Percentiles rank a stretch among this genome's conserved stretches.
Conservation (phyloP, 257 asterid genomes). For the Primulina eburnea region DNA sequence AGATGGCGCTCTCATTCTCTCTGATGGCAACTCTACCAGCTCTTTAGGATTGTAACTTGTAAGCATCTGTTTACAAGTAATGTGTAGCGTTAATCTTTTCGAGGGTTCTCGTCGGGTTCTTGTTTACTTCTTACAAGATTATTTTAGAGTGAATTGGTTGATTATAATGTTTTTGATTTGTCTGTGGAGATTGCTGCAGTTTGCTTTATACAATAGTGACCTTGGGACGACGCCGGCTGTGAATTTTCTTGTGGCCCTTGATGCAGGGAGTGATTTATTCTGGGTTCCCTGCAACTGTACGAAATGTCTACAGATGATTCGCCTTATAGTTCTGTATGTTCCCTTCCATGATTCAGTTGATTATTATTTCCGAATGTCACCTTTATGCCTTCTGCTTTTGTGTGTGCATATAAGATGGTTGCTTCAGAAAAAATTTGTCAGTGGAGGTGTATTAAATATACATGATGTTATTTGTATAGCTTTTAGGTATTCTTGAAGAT, state of each 20-base stretch:
- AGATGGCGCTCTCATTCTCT: slow-evolving; percentile 53
- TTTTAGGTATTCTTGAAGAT: background rate
- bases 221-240: slow-evolving; percentile 40
- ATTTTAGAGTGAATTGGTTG: slow-evolving; percentile 11
- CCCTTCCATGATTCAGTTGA: slow-evolving; percentile 2
- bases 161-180: slow-evolving; percentile 13
- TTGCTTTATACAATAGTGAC: slow-evolving; percentile 79
- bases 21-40: slow-evolving; percentile 68
- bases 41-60: slow-evolving; percentile 73
- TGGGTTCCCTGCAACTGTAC: slow-evolving; percentile 83
- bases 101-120: no score
- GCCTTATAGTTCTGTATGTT: slow-evolving; percentile 50
- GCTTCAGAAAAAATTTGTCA: slow-evolving; percentile 4
- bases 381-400: slow-evolving; percentile 1
- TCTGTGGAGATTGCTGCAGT: slow-evolving; percentile 43
- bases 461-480: background rate
- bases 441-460: background rate
- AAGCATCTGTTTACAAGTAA: background rate
- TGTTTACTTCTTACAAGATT: background rate
- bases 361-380: background rate
- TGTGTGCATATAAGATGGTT: background rate
- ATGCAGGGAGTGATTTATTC: slow-evolving; percentile 82
- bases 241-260: slow-evolving; percentile 87
- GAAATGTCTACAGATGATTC: slow-evolving; percentile 54
- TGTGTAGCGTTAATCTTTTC: no score